Percentiles rank a stretch among this genome's conserved stretches.
phyloP scores from a whole-genome alignment of 2,329 filamentous ascomycete species.

The Cytospora mali region DNA sequence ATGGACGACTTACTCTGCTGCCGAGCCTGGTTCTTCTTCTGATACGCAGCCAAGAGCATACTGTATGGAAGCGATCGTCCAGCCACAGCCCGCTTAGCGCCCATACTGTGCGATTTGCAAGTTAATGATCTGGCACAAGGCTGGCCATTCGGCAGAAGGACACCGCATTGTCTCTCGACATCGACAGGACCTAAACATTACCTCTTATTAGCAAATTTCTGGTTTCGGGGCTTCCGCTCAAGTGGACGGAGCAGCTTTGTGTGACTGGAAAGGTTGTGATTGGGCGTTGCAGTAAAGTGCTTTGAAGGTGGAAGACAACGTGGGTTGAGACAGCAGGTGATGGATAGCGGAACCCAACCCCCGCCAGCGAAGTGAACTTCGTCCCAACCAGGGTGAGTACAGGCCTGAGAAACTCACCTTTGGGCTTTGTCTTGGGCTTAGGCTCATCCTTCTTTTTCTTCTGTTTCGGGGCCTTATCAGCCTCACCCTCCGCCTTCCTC shows the following conservation, averaged over 20 bases:
- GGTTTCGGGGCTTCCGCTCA: no score
- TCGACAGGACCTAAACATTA: constrained; percentile 73
- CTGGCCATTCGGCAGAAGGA: constrained; percentile 80
- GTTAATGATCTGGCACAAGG: constrained; percentile 87
- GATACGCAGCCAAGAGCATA: constrained; percentile 84
- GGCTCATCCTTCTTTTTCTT: constrained; percentile 97
- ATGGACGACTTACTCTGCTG: constrained; percentile 75
- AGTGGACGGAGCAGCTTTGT: not conserved
- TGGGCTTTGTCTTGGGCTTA: constrained; percentile 84
- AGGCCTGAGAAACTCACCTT: constrained; percentile 53
- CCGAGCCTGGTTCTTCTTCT: constrained; percentile 98
- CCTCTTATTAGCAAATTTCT: not conserved
- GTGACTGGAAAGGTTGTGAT: not conserved
- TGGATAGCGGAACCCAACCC: not conserved
- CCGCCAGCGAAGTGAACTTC: not conserved
- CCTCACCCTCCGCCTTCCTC: constrained; percentile 73
- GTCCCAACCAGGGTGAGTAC: not conserved
- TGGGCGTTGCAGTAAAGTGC: not conserved
- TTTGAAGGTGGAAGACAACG: not conserved
- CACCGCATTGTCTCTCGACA: constrained; percentile 91
- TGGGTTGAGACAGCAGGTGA: not conserved
- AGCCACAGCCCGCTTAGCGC: constrained; percentile 84
- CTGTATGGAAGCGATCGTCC: constrained; percentile 89
- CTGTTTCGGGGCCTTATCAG: constrained; percentile 80
- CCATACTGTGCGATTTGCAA: constrained; percentile 96